These are phyloP conservation scores for Coemansia sp. DNA, from an alignment of 192 early-diverging fungal genomes.

Conservation along the genomic window DNA sequence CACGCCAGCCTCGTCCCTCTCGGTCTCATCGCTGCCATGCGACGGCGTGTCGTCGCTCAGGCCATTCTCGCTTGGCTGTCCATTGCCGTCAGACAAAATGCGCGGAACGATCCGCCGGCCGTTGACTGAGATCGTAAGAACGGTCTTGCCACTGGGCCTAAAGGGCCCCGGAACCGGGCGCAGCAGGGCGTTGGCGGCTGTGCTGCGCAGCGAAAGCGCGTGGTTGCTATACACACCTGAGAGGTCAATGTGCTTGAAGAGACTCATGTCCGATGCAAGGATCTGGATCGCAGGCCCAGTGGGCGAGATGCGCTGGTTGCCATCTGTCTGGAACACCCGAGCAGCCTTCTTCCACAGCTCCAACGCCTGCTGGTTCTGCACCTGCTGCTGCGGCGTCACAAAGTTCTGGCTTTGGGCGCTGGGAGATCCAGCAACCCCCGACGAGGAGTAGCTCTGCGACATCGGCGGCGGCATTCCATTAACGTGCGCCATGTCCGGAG, in stretches of 20 bases:
- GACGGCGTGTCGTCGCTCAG: constrained; percentile 34
- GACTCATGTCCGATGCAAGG: constrained; percentile 35
- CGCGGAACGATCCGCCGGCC: constrained; percentile 35
- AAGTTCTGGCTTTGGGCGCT: neutral
- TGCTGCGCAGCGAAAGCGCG: constrained; percentile 26
- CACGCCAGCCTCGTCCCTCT: constrained; percentile 27
- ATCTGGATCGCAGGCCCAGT: constrained; percentile 33
- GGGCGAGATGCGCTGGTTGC: constrained; percentile 35
- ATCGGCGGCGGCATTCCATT: neutral
- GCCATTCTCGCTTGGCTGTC: constrained; percentile 20
- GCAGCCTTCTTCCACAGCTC: constrained; percentile 46
- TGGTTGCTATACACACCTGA: constrained; percentile 27
- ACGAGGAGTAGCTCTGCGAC: neutral
- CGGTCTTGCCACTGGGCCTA: constrained; percentile 18
- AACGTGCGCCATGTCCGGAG: constrained; percentile 12
- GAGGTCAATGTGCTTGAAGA: constrained; percentile 45
- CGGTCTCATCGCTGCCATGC: constrained; percentile 31
- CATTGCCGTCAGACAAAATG: constrained; percentile 19
- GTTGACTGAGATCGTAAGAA: constrained; percentile 31
- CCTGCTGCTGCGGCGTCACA: constrained; percentile 21
- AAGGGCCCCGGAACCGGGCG: constrained; percentile 48
- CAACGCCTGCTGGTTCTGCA: constrained; percentile 29
- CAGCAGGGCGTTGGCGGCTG: constrained; percentile 22
- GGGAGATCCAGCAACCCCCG: neutral
- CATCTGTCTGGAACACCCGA: constrained; percentile 41